Evolutionary conservation across 176 grass and related monocot species (phyloP), one percentile per base, ranked within the genome.

Genomic region (Musa beccarii): DNA sequence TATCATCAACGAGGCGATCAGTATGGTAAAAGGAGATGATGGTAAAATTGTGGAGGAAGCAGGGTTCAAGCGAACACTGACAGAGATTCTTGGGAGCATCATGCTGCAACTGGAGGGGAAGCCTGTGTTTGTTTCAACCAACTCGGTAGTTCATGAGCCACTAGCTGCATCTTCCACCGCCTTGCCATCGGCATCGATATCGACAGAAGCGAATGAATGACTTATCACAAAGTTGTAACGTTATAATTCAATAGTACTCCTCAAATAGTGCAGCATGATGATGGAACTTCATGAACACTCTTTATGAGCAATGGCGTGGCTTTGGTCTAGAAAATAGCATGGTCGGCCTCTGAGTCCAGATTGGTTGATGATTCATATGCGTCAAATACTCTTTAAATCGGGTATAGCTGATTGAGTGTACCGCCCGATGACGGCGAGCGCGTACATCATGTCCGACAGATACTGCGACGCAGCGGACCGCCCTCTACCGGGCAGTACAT

Each of bases 11-110:
- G 89, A 90, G 62, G 83, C 74, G 1, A 78, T 92, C 63, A 71
- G 83, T 22, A 76, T 57, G 74, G 79, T 59, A 11, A 59, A 71
- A 12, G 20, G 74, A 15, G 55, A 81, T 26, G 87, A 83, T 2
- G 79, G 79, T 8, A 88, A 83, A 52, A 26, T 49, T 0, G 66
- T 81, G 13, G 79, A 85, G 7, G 87, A 96, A 79, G 70, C 79
- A 0, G 79, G 74, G 71, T 96, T 92, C 85, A 96, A 96, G 85
- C 86, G 88, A 56, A 71, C 76, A 11, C 72, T 96, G 81, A 85
- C 82, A 10, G 85, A 88, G 53, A 59, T 88, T 28, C 85, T 92
- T 71, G 77, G 73, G 28, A 80, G 83, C 25, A 78, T 88, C 49
- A 96, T 96, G 89, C 63, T 79, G 74, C 85, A 76, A 59, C 77